phyloP scores from a whole-genome alignment of 163 green algal species.

The Chlamydomonas reinhardtii region DNA sequence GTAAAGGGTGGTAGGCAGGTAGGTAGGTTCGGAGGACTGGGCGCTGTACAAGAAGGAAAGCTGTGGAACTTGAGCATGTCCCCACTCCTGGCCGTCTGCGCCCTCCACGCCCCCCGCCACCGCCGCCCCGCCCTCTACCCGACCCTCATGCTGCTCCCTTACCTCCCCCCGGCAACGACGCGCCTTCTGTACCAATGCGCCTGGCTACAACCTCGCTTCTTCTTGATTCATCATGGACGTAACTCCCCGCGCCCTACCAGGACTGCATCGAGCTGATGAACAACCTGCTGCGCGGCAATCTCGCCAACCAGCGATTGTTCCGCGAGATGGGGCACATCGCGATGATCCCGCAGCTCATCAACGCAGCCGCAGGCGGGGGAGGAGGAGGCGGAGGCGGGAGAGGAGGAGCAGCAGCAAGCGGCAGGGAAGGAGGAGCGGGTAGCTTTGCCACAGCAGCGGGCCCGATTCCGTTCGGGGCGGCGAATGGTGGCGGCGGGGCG shows the following conservation, averaged over 20 bases:
- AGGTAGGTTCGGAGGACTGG: no score
- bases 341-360: conserved; percentile 59
- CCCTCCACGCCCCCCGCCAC: no score
- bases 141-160: no score
- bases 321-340: conserved; percentile 71
- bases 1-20: no score
- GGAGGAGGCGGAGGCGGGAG: background rate
- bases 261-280: conserved; percentile 91
- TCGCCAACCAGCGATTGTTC: conserved; percentile 89
- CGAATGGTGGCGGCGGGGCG: background rate
- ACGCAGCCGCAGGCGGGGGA: background rate
- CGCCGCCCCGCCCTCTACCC: no score
- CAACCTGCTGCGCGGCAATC: conserved; percentile 85
- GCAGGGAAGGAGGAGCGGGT: conserved; percentile 20
- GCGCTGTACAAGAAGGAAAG: no score
- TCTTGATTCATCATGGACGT: no score
- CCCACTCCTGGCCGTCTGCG: no score
- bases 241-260: conserved; percentile 69
- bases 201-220: no score
- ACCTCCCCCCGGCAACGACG: no score
- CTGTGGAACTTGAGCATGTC: no score
- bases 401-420: background rate
- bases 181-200: no score
- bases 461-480: conserved; percentile 20
- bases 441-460: background rate